Conservation (phyloP, 306 rosid species). For the Castanea crenata region DNA sequence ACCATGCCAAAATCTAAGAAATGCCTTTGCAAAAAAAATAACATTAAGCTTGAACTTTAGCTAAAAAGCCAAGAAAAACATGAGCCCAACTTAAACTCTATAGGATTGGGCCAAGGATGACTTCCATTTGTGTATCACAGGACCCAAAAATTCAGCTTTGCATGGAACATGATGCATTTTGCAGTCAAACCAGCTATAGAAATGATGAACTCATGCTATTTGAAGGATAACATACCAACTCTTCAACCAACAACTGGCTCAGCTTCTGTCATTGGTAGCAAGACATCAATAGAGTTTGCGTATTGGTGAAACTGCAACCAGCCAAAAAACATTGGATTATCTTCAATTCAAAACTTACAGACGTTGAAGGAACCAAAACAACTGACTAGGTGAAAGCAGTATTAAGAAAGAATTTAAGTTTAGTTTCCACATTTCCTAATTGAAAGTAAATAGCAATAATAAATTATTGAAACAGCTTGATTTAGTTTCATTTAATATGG, state of each 20-base stretch:
- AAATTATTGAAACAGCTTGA: background rate
- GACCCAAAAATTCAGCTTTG: background rate
- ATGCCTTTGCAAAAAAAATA: too few relatives aligned
- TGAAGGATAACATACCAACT: background rate
- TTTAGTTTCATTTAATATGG: background rate
- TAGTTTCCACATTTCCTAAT: background rate
- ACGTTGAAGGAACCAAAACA: background rate
- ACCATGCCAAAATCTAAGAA: too few relatives aligned
- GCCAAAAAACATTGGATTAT: background rate
- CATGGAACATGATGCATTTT: background rate
- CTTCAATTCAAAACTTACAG: background rate
- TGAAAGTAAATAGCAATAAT: background rate
- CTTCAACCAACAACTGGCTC: background rate
- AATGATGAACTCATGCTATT: background rate
- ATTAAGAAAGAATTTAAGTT: background rate
- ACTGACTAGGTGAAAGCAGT: background rate
- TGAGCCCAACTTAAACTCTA: too few relatives aligned
- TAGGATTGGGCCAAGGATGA: background rate
- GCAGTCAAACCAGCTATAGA: background rate
- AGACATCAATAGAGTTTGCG: conserved; percentile 9
- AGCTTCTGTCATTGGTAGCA: conserved; percentile 22
- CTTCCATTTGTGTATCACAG: background rate
- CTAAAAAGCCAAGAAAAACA: too few relatives aligned
- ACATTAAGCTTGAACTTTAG: too few relatives aligned
- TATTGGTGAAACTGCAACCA: conserved; percentile 39